phyloP scores from a whole-genome alignment of 805 yeast species.

The Myxozyma nipponensis region DNA sequence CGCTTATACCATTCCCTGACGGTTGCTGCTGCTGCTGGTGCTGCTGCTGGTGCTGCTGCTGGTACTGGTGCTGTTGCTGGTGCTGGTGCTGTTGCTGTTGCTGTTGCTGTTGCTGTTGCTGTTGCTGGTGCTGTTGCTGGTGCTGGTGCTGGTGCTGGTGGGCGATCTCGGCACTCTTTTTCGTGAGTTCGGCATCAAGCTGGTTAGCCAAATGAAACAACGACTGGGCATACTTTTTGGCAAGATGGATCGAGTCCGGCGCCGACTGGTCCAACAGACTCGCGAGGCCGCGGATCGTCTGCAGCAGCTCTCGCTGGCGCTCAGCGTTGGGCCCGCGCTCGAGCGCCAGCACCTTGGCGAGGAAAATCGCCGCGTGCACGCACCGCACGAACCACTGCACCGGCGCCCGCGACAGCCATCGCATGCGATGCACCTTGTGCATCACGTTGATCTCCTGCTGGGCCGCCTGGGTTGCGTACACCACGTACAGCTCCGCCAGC shows the following conservation, averaged over 20 bases:
- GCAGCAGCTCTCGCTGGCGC: slow-evolving; percentile 53
- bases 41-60: slow-evolving; percentile 4
- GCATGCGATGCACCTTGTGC: slow-evolving; percentile 58
- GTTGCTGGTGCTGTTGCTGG: slow-evolving; percentile 1
- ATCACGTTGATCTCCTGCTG: slow-evolving; percentile 71
- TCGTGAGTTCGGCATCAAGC: slow-evolving; percentile 16
- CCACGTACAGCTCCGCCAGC: slow-evolving; percentile 73
- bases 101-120: slow-evolving; percentile 2
- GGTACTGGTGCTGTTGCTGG: not conserved
- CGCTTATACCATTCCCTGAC: not conserved
- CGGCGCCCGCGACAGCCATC: slow-evolving; percentile 72
- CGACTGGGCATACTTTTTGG: slow-evolving; percentile 37
- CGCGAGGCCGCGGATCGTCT: slow-evolving; percentile 67
- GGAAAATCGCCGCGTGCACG: slow-evolving; percentile 82
- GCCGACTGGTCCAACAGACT: slow-evolving; percentile 72
- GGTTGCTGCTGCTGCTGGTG: not conserved
- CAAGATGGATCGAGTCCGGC: slow-evolving; percentile 83
- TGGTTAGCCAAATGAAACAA: slow-evolving; percentile 16
- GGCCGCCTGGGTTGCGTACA: slow-evolving; percentile 78
- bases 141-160: not conserved
- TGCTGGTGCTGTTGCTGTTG: not conserved
- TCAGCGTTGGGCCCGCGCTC: slow-evolving; percentile 28
- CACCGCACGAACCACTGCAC: slow-evolving; percentile 88
- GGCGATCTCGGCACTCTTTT: not conserved
- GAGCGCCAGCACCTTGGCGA: slow-evolving; percentile 68